Conservation (phyloP, 768 basidiomycete species). For the Phylloporus sp. region DNA sequence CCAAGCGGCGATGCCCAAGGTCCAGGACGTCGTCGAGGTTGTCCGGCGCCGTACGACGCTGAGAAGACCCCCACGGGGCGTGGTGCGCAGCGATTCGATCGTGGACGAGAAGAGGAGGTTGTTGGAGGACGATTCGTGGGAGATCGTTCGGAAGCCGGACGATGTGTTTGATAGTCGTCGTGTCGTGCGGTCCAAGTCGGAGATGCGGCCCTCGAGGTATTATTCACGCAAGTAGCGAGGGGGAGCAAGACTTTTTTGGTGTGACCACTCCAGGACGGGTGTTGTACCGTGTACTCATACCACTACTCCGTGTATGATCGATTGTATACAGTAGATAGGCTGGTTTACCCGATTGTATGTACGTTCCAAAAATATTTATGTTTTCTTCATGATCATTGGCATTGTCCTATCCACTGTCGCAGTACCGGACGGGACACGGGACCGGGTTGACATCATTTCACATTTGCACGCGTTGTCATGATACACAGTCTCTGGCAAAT, state of each 20-base stretch:
- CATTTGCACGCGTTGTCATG: not conserved
- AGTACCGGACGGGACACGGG: no score
- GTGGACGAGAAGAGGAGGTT: slow-evolving; percentile 18
- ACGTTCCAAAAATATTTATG: not conserved
- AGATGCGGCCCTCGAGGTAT: slow-evolving; percentile 21
- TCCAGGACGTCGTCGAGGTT: slow-evolving; percentile 35
- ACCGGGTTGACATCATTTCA: not conserved
- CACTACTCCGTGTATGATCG: slow-evolving; percentile 1
- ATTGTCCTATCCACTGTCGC: no score
- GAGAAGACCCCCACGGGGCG: not conserved
- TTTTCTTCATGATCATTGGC: not conserved
- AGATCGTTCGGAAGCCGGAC: slow-evolving; percentile 11
- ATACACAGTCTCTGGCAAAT: not conserved
- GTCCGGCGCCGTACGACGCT: slow-evolving; percentile 20
- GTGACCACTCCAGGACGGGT: no score
- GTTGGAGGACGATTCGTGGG: slow-evolving; percentile 18
- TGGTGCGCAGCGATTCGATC: slow-evolving; percentile 12
- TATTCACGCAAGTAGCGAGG: slow-evolving; percentile 9
- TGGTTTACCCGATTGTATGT: not conserved
- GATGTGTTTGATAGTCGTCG: slow-evolving; percentile 7
- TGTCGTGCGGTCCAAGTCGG: slow-evolving; percentile 24
- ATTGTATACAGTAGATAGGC: slow-evolving; percentile 6
- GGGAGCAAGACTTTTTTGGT: no score
- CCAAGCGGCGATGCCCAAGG: slow-evolving; percentile 35
- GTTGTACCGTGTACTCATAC: slow-evolving; percentile 1